These are phyloP conservation scores for Vitis rupestris DNA, from an alignment of 164 flowering plant species.

Conservation along the genomic window DNA sequence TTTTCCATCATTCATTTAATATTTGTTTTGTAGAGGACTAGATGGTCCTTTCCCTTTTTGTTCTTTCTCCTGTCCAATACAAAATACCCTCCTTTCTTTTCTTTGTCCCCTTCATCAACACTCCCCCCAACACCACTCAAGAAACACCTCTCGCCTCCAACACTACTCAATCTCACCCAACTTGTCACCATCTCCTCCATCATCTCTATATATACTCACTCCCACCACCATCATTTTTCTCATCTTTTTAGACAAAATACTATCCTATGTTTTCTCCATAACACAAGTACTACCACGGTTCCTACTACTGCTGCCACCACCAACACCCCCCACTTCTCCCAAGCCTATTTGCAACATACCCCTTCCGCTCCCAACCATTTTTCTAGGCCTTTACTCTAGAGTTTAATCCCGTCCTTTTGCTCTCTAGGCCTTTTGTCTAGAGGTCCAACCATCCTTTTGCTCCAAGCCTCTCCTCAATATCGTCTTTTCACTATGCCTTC, in stretches of 20 bases:
- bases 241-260: too few relatives aligned
- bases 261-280: too few relatives aligned
- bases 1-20: neutral
- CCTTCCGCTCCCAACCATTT: too few relatives aligned
- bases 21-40: slow-evolving; percentile 34
- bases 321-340: too few relatives aligned
- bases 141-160: slow-evolving; percentile 11
- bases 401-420: too few relatives aligned
- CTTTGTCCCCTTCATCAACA: slow-evolving; percentile 31
- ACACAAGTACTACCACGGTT: too few relatives aligned
- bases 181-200: slow-evolving; percentile 32
- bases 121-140: slow-evolving; percentile 42
- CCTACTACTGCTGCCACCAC: too few relatives aligned
- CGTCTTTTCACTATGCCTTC: slow-evolving; percentile 45
- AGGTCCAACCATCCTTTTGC: neutral
- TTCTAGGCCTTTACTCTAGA: too few relatives aligned
- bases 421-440: too few relatives aligned
- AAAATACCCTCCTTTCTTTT: slow-evolving; percentile 23
- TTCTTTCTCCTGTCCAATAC: slow-evolving; percentile 37
- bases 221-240: neutral
- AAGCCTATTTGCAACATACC: too few relatives aligned
- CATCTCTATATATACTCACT: slow-evolving; percentile 8
- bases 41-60: slow-evolving; percentile 45
- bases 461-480: neutral
- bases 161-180: neutral